phyloP scores from a whole-genome alignment of 1,139 yeast genomes.

The Suhomyces wounanorum region DNA sequence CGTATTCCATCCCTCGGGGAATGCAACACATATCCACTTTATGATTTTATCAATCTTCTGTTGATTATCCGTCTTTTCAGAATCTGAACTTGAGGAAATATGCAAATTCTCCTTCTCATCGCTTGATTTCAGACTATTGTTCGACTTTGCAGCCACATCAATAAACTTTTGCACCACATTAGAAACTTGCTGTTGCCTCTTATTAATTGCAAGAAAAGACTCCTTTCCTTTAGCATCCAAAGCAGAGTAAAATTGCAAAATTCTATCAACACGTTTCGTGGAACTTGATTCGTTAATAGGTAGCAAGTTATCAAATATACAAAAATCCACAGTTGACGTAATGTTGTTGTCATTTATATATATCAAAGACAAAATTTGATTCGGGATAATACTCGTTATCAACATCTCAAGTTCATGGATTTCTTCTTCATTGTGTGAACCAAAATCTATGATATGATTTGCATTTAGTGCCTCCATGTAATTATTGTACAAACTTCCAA shows the following conservation, averaged over 20 bases:
- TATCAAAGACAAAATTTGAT: constrained; percentile 62
- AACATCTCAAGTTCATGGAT: constrained; percentile 41
- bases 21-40: constrained; percentile 62
- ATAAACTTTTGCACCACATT: constrained; percentile 41
- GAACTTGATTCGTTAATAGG: constrained; percentile 54
- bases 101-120: constrained; percentile 17
- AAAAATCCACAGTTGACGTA: constrained; percentile 66
- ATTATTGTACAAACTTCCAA: constrained; percentile 56
- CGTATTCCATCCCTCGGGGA: constrained; percentile 56
- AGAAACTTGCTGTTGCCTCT: constrained; percentile 65
- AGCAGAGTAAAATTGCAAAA: constrained; percentile 49
- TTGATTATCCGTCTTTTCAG: constrained; percentile 18
- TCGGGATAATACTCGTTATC: constrained; percentile 56
- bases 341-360: constrained; percentile 75
- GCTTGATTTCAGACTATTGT: neutral
- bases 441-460: constrained; percentile 31
- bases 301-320: constrained; percentile 60
- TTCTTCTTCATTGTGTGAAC: constrained; percentile 29
- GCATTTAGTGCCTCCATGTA: constrained; percentile 22
- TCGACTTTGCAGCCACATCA: constrained; percentile 31
- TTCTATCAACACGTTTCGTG: constrained; percentile 50
- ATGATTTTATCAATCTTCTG: constrained; percentile 55
- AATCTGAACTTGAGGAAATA: constrained; percentile 26
- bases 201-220: constrained; percentile 68
- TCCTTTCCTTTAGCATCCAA: constrained; percentile 61